Base-by-base conservation (phyloP, 257 asterid genomes). In the Gentiana dahurica region DNA sequence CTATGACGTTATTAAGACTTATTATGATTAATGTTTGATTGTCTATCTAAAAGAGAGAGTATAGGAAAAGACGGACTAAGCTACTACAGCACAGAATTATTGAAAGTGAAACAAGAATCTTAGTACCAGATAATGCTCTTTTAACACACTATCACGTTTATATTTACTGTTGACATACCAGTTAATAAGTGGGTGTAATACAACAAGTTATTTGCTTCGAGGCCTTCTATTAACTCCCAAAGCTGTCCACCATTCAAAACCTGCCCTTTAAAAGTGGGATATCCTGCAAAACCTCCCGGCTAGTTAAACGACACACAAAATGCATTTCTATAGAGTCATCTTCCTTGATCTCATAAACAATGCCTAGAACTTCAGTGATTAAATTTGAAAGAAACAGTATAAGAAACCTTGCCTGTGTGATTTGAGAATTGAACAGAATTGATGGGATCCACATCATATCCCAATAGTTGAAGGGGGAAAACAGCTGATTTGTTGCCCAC, bases 401-500 rank as follows among this genome's bases (percentile, higher is more conserved):
- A 77, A 85, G 80, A 78, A 71, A 80, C 1, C 88, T 88, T 88
- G 85, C 99, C 99, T 80, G 99, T 92, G 80, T 92, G 97, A 77
- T 92, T 92, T 36, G 99, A 92, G 81, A 92, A 92, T 73, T 92
- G 97, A 12, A 92, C 99, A 34, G 99, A 92, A 70, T 92, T 89
- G 67, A 92, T 83, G 12, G 94, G 95, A 70, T 92, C 99, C 61
- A 88, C 99, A 45, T 92, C 99, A 63, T 78, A 92, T 63, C 99
- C 99, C 24, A 92, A 84, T 72, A 92, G 73, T 65, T 92, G 99
- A 41, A 92, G 85, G 54, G 99, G 95, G 62, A 92, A 92, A 53
- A 92, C 99, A 24, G 99, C 97, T 58, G 99, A 88, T 70, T 88
- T 92, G 77, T 92, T 92, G 68, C 99, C 99, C 64, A 92, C 97